Evolutionary conservation across 1,284 basidiomycete species (phyloP).

Genomic region (Naganishia liquefaciens): DNA sequence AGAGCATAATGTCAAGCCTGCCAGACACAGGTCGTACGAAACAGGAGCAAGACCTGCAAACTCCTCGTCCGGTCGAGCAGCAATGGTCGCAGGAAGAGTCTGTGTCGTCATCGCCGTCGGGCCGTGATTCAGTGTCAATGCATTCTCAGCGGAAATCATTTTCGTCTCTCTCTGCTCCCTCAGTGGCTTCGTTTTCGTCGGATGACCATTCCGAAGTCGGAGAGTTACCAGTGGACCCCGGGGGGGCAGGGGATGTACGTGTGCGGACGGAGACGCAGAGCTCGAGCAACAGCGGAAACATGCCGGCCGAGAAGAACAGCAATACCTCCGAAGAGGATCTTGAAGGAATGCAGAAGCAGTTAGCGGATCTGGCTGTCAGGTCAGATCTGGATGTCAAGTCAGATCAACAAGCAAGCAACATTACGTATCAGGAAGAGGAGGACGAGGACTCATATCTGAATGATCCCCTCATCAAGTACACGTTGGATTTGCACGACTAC

Average conservation of each 20-base stretch:
- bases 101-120: conserved; percentile 2
- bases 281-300: not conserved
- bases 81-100: not conserved
- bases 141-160: conserved; percentile 15
- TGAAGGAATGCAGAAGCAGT: conserved; percentile 6
- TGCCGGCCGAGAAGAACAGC: not conserved
- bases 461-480: conserved; percentile 23
- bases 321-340: not conserved
- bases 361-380: conserved; percentile 4
- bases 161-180: conserved; percentile 2
- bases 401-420: not conserved
- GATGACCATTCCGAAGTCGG: conserved; percentile 23
- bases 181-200: conserved; percentile 5
- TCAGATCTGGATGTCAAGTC: not conserved
- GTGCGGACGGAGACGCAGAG: not conserved
- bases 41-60: conserved; percentile 1
- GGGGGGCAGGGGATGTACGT: not conserved
- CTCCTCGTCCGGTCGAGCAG: conserved; percentile 9
- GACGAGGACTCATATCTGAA: conserved; percentile 23
- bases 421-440: not conserved
- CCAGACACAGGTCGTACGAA: not conserved
- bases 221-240: conserved; percentile 1
- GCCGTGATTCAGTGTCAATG: not conserved
- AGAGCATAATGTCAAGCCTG: conserved; percentile 11
- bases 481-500: conserved; percentile 20